Evolutionary conservation across 2,329 filamentous ascomycete species (phyloP), one percentile per base, ranked within the genome.

Genomic region (Fusarium austroafricanum): DNA sequence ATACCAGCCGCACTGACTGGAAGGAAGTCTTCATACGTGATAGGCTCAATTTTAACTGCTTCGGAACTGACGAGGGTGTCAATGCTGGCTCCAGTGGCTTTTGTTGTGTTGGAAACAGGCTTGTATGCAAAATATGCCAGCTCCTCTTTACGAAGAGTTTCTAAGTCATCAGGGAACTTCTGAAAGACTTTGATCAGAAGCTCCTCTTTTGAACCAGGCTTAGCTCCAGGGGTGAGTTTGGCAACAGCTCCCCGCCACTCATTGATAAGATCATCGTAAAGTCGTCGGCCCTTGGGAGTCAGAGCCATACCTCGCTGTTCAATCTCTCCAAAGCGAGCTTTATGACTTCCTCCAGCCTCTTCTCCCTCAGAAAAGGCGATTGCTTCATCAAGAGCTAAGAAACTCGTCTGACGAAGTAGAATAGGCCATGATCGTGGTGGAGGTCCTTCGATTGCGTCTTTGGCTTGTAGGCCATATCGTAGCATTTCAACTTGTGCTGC

Each of bases 1-100:
- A 86, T 86, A 0, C 84, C 84, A 1, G 83, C 84, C 0, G 84
- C 84, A 2, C 83, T 85, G 3, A 87, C 72, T 0, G 84, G 84
- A 6, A 87, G 73, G 46, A 86, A 87, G 54, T 86, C 84, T 58
- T 87, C 84, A 56, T 87, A 87, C 0, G 80, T 84, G 18, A 86
- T 79, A 3, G 84, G 82, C 5, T 78, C 70, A 7, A 75, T 77
- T 38, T 76, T 68, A 0, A 86, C 37, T 5, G 77, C 26, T 0
- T 77, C 77, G 0, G 73, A 49, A 3, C 68, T 54, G 3, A 84
- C 50, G 2, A 84, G 74, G 1, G 71, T 44, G 2, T 78, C 71
- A 2, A 82, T 47, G 11, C 29, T 55, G 20, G 2, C 60, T 14
- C 10, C 28, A 20, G 2, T 21, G 14, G 8, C 40, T 21, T 18